Conservation (phyloP, 257 asterid species). For the Leptodermis oblonga region DNA sequence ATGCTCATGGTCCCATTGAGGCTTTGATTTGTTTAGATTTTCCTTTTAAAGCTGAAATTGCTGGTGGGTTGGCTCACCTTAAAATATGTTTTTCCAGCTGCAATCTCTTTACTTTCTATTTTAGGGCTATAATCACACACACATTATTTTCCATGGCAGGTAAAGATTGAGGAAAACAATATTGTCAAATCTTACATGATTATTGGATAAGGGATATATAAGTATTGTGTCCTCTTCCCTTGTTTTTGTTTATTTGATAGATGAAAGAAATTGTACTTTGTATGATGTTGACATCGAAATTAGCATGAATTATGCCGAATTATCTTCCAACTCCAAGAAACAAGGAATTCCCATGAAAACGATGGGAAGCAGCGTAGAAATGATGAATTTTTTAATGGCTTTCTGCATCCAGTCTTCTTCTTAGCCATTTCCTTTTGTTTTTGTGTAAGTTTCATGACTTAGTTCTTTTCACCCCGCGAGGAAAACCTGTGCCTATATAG, state of each 20-base stretch:
- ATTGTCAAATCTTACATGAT: too few species aligned
- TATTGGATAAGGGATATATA: not conserved
- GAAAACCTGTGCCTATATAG: conserved; percentile 1
- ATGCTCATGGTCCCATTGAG: not conserved
- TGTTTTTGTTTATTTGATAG: not conserved
- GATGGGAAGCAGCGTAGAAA: not conserved
- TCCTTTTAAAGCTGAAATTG: not conserved
- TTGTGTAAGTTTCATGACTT: not conserved
- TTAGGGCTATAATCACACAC: not conserved
- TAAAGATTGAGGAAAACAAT: not conserved
- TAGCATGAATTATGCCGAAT: not conserved
- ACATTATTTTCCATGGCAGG: not conserved
- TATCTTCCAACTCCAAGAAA: conserved; percentile 8
- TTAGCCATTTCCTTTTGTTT: not conserved
- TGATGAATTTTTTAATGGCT: not conserved
- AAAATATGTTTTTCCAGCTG: not conserved
- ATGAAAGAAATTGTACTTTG: not conserved
- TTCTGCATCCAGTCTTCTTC: not conserved
- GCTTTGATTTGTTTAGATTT: not conserved
- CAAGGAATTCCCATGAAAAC: conserved; percentile 10
- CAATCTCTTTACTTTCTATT: not conserved
- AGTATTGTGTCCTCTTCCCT: not conserved
- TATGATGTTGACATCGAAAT: not conserved
- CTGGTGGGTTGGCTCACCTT: not conserved
- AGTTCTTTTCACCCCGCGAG: conserved; percentile 9